Base-by-base conservation (phyloP, 768 basidiomycete genomes). In the Serpula lacrymans region DNA sequence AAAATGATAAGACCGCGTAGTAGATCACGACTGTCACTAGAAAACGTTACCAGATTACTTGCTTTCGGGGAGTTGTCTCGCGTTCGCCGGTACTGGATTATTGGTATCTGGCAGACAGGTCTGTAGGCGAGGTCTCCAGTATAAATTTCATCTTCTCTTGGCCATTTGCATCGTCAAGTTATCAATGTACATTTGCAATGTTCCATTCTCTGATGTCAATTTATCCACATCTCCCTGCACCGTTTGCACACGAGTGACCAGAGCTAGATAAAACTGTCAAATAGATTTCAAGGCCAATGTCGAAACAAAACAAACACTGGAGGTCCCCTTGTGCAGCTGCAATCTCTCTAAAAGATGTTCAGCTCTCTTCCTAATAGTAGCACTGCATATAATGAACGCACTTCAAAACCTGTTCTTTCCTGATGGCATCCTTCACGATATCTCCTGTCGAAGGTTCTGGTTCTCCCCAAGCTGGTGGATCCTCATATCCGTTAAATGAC, bases 161-260 rank as follows among this genome's bases (percentile, higher is more conserved):
- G 87, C 84, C 80, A 90, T 87, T 60, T 92, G 89, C 53, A 87
- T 72, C 1, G 89, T 91, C 52, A 92, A 58, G 51, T 92, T 92
- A 57, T 92, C 88, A 54, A 90, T 89, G 55, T 92, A 92, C 80
- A 82, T 84, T 55, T 92, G 88, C 40, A 92, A 65, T 5, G 82
- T 90, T 42, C 82, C 80, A 48, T 92, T 92, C 36, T 82, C 84
- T 4, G 87, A 84, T 2, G 71, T 64, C 16, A 92, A 69, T 59
- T 86, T 89, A 46, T 90, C 84, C n/a, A 87, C 74, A 48, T 92
- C 89, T 42, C 70, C 71, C 63, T 91, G 84, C 7, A 85, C 80
- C 21, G 67, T 64, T 47, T 84, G 78, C 3, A 84, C 81, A 46
- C 84, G 78, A 12, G 68, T 67, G 23, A 87, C 57, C 47, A 91